Percentiles rank a stretch among this genome's conserved stretches.
Evolutionary conservation across 495 filamentous ascomycete genomes (phyloP).

Genomic region (Annulohypoxylon moriforme): DNA sequence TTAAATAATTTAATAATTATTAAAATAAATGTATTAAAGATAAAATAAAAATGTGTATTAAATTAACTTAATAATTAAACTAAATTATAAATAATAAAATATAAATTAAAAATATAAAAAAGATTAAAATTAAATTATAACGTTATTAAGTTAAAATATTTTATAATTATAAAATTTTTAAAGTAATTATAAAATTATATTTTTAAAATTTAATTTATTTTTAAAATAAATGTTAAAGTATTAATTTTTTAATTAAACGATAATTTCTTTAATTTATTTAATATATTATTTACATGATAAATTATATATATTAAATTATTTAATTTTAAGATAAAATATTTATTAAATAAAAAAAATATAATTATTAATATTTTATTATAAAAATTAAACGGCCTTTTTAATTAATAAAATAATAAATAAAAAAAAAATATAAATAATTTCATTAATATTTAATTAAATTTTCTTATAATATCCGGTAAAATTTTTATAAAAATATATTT

Average conservation of each 20-base stretch:
- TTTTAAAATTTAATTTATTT: not conserved
- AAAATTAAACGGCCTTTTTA: not conserved
- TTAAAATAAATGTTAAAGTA: not conserved
- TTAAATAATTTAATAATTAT: not conserved
- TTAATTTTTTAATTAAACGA: conserved; percentile 1
- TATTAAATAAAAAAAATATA: not conserved
- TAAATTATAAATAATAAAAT: not conserved
- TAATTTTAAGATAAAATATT: not conserved
- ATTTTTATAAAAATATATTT: too few species aligned
- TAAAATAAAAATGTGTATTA: not conserved
- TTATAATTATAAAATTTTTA: not conserved
- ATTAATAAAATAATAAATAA: not conserved
- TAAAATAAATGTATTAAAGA: not conserved
- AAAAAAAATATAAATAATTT: not conserved
- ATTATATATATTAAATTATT: not conserved
- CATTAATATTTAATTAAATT: not conserved
- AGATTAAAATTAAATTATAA: not conserved
- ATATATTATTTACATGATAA: not conserved
- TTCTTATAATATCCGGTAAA: not conserved
- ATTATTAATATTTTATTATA: not conserved
- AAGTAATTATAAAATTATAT: not conserved
- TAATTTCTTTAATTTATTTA: not conserved
- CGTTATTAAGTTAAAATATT: not conserved
- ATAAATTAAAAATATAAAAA: not conserved
- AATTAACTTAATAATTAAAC: not conserved